phyloP scores from a whole-genome alignment of 2,329 filamentous ascomycete species.

The Magnaporthiopsis rhizophila region DNA sequence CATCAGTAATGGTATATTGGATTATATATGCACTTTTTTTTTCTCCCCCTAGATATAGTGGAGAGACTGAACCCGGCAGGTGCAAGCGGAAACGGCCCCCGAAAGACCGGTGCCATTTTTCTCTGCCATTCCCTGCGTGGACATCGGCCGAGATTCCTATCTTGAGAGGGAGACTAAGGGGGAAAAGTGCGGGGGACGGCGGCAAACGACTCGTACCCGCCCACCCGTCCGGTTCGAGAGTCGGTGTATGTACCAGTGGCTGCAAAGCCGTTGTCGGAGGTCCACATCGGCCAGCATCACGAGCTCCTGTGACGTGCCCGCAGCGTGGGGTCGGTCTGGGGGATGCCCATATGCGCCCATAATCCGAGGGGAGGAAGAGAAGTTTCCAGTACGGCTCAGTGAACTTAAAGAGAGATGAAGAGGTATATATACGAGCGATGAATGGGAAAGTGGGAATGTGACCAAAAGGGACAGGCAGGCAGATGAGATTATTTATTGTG shows the following conservation, averaged over 20 bases:
- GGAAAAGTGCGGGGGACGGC: neutral
- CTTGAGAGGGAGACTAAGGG: neutral
- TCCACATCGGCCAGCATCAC: neutral
- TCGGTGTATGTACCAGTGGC: neutral
- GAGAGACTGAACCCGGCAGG: neutral
- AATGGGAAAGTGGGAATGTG: neutral
- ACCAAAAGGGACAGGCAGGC: too few species aligned
- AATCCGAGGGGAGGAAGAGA: neutral
- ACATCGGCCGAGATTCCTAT: neutral
- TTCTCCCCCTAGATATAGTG: neutral
- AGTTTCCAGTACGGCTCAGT: neutral
- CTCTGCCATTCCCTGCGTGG: neutral
- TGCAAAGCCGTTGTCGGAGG: neutral
- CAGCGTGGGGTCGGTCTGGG: neutral
- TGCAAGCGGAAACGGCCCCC: neutral
- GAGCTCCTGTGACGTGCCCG: neutral
- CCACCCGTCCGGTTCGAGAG: neutral
- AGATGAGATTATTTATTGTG: neutral
- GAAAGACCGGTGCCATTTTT: neutral
- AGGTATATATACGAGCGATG: neutral
- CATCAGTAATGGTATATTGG: neutral
- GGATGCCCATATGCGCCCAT: neutral
- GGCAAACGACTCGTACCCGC: neutral
- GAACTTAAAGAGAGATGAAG: neutral
- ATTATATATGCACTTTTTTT: neutral